Conservation (phyloP, 345 rosid genomes). For the Dimocarpus longan region DNA sequence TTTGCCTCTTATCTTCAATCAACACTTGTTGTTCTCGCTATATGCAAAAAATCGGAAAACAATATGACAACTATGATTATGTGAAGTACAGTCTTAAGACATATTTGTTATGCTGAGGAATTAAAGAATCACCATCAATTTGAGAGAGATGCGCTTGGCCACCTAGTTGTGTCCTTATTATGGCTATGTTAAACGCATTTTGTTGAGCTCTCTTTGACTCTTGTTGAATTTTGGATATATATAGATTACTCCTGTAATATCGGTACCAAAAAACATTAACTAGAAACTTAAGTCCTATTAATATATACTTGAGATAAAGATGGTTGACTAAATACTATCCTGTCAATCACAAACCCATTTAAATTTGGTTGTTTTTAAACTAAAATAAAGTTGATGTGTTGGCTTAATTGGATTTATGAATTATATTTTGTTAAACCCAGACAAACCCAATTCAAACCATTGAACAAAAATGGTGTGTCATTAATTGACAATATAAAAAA, state of each 20-base stretch:
- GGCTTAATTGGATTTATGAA: no score
- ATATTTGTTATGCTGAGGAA: not conserved
- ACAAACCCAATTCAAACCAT: no score
- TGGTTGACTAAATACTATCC: no score
- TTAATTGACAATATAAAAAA: no score
- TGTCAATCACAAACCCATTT: no score
- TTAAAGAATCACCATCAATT: not conserved
- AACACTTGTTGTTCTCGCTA: not conserved
- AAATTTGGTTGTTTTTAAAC: no score
- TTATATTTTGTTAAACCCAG: no score
- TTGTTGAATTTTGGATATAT: not conserved
- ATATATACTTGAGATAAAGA: no score
- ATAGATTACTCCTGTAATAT: not conserved
- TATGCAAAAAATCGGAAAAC: not conserved
- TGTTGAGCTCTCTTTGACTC: not conserved
- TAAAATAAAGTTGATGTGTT: no score
- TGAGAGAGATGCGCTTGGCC: conserved; percentile 14
- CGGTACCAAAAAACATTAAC: not conserved
- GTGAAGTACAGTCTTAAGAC: not conserved
- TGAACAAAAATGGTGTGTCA: no score
- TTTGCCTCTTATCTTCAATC: not conserved
- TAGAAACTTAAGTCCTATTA: no score
- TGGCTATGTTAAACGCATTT: not conserved
- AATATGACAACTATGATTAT: not conserved
- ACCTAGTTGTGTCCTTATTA: not conserved